Base-by-base conservation (phyloP, 441 rosid species). In the Breynia disticha region DNA sequence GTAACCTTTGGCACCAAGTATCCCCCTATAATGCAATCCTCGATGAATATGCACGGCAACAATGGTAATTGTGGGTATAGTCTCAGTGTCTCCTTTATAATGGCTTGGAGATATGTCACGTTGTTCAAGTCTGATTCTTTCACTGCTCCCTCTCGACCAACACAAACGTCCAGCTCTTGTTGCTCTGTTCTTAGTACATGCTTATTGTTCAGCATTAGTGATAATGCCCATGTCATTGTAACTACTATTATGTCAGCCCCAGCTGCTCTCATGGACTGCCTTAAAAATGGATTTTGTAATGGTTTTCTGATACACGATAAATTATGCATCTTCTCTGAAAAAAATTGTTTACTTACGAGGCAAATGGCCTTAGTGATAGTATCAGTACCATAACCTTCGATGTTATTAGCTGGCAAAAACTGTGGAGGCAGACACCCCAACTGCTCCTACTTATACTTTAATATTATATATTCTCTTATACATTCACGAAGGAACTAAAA, bases 81-180 rank as follows among this genome's bases (percentile, higher is more conserved):
- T 15, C 44, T 41, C 13, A 41, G 10, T 6, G 44, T 41, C 13
- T 41, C 86, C 52, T 83, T 83, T 19, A 79, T 16, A 16, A 77
- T 70, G 2, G 90, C 86, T 60, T 77, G 74, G 7, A 79, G 74
- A 54, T 79, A 77, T 5, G 54, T 71, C 11, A 86, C 60, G 4
- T 68, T 69, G n/a, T 55, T 37, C 8, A 73, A 20, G 54, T 83
- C 87, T 0, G 79, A 69, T 14, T 79, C 90, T 5, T 64, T 47
- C 0, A 83, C 87, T 19, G 14, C 60, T 16, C 80, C 57, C 1
- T 77, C 76, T 48, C 2, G 49, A 1, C 95, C 83, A 17, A 86
- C 74, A 16, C 68, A 68, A 5, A 48, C 19, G 63, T 83, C 90
- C 24, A 81, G 14, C 60, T 83, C 86, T 7, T 67, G 56, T 53